Evolutionary conservation across 768 basidiomycete species (phyloP).

Genomic region (Pisolithus albus): DNA sequence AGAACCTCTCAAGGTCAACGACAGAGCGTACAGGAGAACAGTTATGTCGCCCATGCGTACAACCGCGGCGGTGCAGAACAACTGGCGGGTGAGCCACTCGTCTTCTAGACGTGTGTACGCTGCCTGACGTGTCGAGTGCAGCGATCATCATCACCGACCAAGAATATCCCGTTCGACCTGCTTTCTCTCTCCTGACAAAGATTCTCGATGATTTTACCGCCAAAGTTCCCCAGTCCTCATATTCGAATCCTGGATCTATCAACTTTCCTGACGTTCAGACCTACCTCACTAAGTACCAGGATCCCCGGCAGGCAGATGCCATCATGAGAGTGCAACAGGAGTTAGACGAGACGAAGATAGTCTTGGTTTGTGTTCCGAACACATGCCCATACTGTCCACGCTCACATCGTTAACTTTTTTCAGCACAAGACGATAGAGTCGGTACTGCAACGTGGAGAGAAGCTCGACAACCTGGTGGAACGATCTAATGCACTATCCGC

Average conservation of each 20-base stretch:
- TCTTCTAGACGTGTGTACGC: slow-evolving; percentile 1
- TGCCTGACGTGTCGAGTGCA: slow-evolving; percentile 25
- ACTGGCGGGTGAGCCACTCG: slow-evolving; percentile 62
- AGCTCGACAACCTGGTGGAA: slow-evolving; percentile 92
- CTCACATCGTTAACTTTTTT: slow-evolving; percentile 1
- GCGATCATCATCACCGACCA: slow-evolving; percentile 90
- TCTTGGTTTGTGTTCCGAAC: slow-evolving; percentile 56
- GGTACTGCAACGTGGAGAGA: slow-evolving; percentile 93
- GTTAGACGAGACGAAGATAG: slow-evolving; percentile 98
- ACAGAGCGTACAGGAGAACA: slow-evolving; percentile 91
- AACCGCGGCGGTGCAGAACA: slow-evolving; percentile 82
- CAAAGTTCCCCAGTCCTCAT: slow-evolving; percentile 69
- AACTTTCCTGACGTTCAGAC: slow-evolving; percentile 69
- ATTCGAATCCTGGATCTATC: slow-evolving; percentile 56
- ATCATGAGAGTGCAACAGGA: slow-evolving; percentile 99
- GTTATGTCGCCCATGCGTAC: slow-evolving; percentile 89
- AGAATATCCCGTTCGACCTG: slow-evolving; percentile 94
- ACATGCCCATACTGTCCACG: neutral
- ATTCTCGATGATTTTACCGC: slow-evolving; percentile 86
- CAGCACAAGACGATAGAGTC: slow-evolving; percentile 99
- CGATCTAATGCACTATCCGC: slow-evolving; percentile 81
- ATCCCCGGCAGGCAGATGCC: slow-evolving; percentile 92
- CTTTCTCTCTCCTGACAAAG: slow-evolving; percentile 91
- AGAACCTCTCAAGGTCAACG: slow-evolving; percentile 82
- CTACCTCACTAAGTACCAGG: slow-evolving; percentile 91